phyloP scores from a whole-genome alignment of 2,329 filamentous ascomycete species.

The Pyrenochaeta sp. region DNA sequence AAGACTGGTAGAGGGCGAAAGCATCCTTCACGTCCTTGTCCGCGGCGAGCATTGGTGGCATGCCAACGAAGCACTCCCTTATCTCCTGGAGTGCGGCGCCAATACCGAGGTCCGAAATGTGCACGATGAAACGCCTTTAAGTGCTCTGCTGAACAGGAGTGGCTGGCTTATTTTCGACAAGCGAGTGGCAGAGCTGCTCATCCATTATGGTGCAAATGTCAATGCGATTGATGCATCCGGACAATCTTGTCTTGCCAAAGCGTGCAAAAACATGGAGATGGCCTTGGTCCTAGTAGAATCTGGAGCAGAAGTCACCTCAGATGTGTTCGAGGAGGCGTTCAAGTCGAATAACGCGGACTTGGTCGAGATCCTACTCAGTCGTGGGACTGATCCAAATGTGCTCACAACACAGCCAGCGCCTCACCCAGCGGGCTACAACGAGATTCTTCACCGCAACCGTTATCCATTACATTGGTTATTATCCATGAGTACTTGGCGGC shows the following conservation, averaged over 20 bases:
- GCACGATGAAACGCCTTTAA: slow-evolving; percentile 33
- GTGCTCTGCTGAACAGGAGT: slow-evolving; percentile 14
- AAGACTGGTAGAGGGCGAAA: neutral
- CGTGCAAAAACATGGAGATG: slow-evolving; percentile 8
- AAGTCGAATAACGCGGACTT: too few relatives aligned
- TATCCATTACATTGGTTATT: too few relatives aligned
- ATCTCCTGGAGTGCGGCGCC: slow-evolving; percentile 15
- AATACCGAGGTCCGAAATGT: slow-evolving; percentile 20
- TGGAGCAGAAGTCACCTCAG: slow-evolving; percentile 5
- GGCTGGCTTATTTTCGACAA: slow-evolving; percentile 5
- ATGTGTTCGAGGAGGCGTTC: slow-evolving; percentile 11
- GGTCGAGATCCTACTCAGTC: too few relatives aligned
- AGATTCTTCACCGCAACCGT: too few relatives aligned
- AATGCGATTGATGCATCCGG: slow-evolving; percentile 11
- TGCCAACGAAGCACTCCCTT: slow-evolving; percentile 17
- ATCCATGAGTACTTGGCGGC: too few relatives aligned
- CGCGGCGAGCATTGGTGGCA: slow-evolving; percentile 22
- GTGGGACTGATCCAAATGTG: too few relatives aligned
- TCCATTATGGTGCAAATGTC: slow-evolving; percentile 12
- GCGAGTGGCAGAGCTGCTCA: slow-evolving; percentile 9
- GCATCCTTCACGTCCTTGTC: slow-evolving; percentile 8
- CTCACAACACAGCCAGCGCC: too few relatives aligned
- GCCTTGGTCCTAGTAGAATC: slow-evolving; percentile 8
- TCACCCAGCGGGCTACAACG: too few relatives aligned
- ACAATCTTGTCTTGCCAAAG: slow-evolving; percentile 12